Evolutionary conservation across 2,329 filamentous ascomycete genomes (phyloP), one percentile per base, ranked within the genome.

Genomic region (Colletotrichum lentis): DNA sequence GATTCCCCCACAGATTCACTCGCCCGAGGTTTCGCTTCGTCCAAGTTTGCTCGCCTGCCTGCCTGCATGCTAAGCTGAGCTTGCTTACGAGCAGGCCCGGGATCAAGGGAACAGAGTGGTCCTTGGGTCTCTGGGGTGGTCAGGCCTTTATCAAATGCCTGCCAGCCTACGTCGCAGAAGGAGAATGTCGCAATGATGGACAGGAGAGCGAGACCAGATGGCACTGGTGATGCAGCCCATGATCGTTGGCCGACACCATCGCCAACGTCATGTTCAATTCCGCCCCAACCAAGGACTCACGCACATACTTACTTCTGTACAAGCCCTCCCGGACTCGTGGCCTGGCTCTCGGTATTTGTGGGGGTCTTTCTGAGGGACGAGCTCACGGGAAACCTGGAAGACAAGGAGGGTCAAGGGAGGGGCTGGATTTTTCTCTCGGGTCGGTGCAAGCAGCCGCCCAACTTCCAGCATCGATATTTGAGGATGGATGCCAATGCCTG

Each of bases 211-310:
- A 53, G 8, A 18, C 10, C 24, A 14, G 31, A 12, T 18, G n/a
- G 11, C n/a, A 39, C 22, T 10, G 52, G 14, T n/a, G 7, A n/a
- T 68, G 66, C 66, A 60, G 66, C 66, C 52, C 41, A 46, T 37
- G 43, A 46, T 65, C 49, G 55, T 31, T 47, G 49, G n/a, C 59
- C 24, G 47, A 50, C 49, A 59, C 47, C 49, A 20, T 49, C 43
- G 39, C 10, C 11, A 8, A 53, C 47, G 24, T 3, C 61, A 41
- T 41, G 44, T 22, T 35, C 11, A 18, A 3, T 31, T 27, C 11
- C 27, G 18, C 20, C 41, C 2, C 6, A 35, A 35, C 39, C n/a
- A 56, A 18, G n/a, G 24, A 52, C 46, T 44, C 39, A 24, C 24
- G 44, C 5, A 16, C 5, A 4, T 18, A 20, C 14, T 8, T 18